These are phyloP conservation scores for Solanum habrochaites DNA, from an alignment of 257 asterid species.

Conservation along the genomic window DNA sequence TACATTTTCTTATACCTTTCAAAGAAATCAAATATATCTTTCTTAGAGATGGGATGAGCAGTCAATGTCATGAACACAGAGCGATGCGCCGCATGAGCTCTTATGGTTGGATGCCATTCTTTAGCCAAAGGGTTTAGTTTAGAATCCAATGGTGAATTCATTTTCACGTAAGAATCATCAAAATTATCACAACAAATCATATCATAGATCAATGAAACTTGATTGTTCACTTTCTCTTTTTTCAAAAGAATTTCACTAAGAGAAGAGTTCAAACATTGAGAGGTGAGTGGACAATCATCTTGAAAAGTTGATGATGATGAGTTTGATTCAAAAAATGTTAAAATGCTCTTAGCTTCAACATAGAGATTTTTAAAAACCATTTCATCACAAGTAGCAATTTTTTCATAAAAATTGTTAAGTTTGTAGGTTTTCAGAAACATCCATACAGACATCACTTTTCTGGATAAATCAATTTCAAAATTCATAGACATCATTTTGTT, in stretches of 20 bases:
- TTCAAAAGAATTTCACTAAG: background rate
- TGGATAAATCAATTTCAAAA: background rate
- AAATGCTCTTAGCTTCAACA: background rate
- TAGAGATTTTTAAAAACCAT: background rate
- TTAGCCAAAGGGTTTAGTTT: background rate
- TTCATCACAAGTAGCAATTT: background rate
- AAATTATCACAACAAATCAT: background rate
- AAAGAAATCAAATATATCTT: background rate
- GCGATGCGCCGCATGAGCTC: background rate
- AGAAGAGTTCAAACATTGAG: background rate
- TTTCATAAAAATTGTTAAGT: background rate
- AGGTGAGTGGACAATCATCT: background rate
- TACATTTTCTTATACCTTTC: background rate
- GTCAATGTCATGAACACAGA: background rate
- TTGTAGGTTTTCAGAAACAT: background rate
- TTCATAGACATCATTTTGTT: background rate
- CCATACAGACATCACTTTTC: slow-evolving; percentile 1
- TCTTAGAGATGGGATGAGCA: background rate
- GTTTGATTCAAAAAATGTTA: background rate
- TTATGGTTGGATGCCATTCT: background rate
- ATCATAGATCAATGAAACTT: background rate
- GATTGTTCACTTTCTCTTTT: background rate
- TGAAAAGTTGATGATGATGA: background rate
- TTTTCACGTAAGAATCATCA: background rate
- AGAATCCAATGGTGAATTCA: background rate